phyloP scores from a whole-genome alignment of 129 eudicot species.

The Apium graveolens region DNA sequence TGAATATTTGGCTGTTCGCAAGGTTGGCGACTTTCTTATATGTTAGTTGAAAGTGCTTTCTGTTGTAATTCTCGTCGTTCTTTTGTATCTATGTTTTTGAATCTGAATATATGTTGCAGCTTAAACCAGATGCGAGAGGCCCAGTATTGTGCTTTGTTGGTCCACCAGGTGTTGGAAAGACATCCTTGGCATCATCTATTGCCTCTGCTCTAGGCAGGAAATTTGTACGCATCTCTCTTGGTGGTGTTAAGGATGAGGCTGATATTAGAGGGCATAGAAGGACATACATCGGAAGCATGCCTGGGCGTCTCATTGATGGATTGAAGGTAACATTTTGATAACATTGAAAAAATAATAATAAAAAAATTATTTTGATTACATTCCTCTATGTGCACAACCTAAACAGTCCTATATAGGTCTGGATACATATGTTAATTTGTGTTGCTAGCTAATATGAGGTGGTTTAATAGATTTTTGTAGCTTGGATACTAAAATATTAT shows the following conservation, averaged over 20 bases:
- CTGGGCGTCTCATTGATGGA: conserved; percentile 97
- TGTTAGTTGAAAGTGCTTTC: conserved; percentile 5
- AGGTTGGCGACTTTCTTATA: conserved; percentile 35
- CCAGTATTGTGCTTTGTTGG: conserved; percentile 96
- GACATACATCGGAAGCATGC: conserved; percentile 97
- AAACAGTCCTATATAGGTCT: neutral
- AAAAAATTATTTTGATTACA: neutral
- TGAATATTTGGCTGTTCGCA: conserved; percentile 96
- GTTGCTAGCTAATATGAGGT: too few relatives aligned
- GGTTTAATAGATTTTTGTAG: neutral
- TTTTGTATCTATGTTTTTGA: neutral
- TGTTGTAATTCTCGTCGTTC: neutral
- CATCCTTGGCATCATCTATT: conserved; percentile 97
- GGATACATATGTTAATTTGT: neutral
- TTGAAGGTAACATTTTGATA: conserved; percentile 42
- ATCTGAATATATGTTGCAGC: conserved; percentile 42
- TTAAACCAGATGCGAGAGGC: conserved; percentile 94
- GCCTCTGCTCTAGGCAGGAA: conserved; percentile 95
- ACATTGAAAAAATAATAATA: neutral
- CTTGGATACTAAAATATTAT: conserved; percentile 9
- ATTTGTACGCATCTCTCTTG: conserved; percentile 85
- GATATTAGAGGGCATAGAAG: conserved; percentile 98
- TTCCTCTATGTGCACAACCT: neutral
- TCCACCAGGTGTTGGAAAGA: conserved; percentile 99
- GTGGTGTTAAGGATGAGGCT: conserved; percentile 99